Base-by-base conservation (phyloP, 495 filamentous ascomycete species). In the Penicillium mononematosum region DNA sequence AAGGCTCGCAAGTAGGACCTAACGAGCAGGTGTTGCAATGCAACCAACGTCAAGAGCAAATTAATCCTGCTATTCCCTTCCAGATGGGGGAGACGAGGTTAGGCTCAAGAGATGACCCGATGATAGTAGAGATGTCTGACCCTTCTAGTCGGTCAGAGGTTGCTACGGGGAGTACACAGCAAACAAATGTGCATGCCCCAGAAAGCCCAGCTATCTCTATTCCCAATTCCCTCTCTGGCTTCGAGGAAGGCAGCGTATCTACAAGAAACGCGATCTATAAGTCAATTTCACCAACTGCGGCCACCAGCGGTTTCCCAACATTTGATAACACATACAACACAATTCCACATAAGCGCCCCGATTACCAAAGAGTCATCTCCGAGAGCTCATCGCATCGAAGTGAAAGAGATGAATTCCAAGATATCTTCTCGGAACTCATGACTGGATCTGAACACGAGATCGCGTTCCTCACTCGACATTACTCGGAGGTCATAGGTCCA, bases 381-480 rank as follows among this genome's bases (percentile, higher is more conserved):
- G 60, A 60, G 16, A 71, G 54, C 22, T 50, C 53, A 10, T 67
- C 70, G 1, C 66, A 72, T 38, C 54, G 62, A 36, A 69, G 61
- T 53, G 71, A 77, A 29, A 64, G 64, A 32, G 70, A 75, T 43
- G 69, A 75, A 36, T 71, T 78, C 19, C 69, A 74, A 22, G 71
- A 73, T 38, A 71, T 77, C 5, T 72, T 75, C 46, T 75, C 75
- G 0, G 73, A 78, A 14, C 63, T 77, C 20, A 70, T 70, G 65
- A 78, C 72, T 1, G 74, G 66, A 11, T 73, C 69, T 19, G 72
- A 73, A 31, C 73, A 76, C 51, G 75, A 78, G 47, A 63, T 70
- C 19, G 70, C 70, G 0, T 78, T 78, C 41, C 65, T 78, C 19
- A 63, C 60, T 3, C 63, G 75, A 25, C 66, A 78, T 59, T 78